Evolutionary conservation across 495 filamentous ascomycete species (phyloP), one percentile per base, ranked within the genome.

Genomic region (Jackrogersella minutella): DNA sequence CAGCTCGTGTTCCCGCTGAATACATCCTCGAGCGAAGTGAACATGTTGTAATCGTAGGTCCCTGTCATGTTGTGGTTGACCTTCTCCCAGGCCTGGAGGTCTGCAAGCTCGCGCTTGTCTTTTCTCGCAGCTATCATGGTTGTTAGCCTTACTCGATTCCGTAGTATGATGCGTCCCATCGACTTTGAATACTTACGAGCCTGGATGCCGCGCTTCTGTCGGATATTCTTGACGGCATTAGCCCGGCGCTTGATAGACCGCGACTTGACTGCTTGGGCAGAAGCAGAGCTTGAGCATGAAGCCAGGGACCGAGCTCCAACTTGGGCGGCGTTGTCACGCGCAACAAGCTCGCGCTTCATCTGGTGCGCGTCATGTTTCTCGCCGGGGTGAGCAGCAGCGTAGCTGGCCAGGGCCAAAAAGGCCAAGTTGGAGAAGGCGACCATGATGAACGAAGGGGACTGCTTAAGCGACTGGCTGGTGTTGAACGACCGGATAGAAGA

Each of bases 1-100:
- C 77, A 77, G 55, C 78, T 82, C 3, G 79, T 76, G 56, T 82
- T 82, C 21, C 79, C 81, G 28, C 77, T 74, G 68, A 87, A 88
- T 8, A 88, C 69, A 3, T 81, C 72, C 2, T 70, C 69, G 4
- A 80, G 69, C 40, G 80, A 77, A 3, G 80, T 83, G 24, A 72
- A 73, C 40, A 70, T 63, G 61, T 77, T 77, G 66, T 75, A 75
- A 40, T 68, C 57, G 44, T 56, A 60, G 13, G 82, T 68, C 6
- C 76, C 78, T 11, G 79, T 81, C 57, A 82, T 65, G 64, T 84
- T 82, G 66, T 80, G 79, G 59, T 74, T 63, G 37, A 70, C 63
- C 9, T 44, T 51, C 53, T 78, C 71, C 41, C 78, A 82, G 33
- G 64, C 71, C 40, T 82, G 58, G 34, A 80, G 67, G 9, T 73